Percentiles rank a stretch among this genome's conserved stretches.
Conservation (phyloP, 2,329 filamentous ascomycete genomes). For the Dothidotthia symphoricarpi region DNA sequence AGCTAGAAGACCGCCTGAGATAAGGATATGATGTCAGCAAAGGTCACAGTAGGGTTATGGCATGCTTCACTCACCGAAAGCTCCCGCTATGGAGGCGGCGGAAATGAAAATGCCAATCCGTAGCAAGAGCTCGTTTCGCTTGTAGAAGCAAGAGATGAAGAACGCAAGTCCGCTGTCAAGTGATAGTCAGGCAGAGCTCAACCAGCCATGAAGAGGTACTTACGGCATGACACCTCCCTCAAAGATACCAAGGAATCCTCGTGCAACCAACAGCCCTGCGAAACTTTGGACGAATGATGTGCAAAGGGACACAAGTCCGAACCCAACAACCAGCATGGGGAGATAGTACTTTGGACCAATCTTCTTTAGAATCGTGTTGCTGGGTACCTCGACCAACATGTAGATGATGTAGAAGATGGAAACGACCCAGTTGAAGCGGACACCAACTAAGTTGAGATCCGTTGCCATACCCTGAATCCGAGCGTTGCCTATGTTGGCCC, state of each 20-base stretch:
- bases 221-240: conserved; percentile 59
- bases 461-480: conserved; percentile 54
- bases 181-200: conserved; percentile 3
- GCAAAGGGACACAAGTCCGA: conserved; percentile 56
- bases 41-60: too few species aligned
- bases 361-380: conserved; percentile 56
- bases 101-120: conserved; percentile 58
- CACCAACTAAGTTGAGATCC: conserved; percentile 51
- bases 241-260: conserved; percentile 54
- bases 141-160: conserved; percentile 58
- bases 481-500: conserved; percentile 54
- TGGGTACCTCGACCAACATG: conserved; percentile 56
- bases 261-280: conserved; percentile 48
- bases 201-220: conserved; percentile 7
- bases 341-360: conserved; percentile 55
- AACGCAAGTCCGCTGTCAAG: conserved; percentile 52
- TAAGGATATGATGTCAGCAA: too few species aligned
- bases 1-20: conserved; percentile 50
- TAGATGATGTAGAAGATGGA: conserved; percentile 61
- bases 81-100: conserved; percentile 56
- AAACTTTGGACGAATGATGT: conserved; percentile 55
- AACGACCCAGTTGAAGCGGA: conserved; percentile 58
- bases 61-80: conserved; percentile 46
- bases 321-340: conserved; percentile 55
- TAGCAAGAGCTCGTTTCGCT: conserved; percentile 56